These are phyloP conservation scores for Podosphaera xanthii DNA, from an alignment of 2,329 filamentous ascomycete genomes.

Conservation along the genomic window DNA sequence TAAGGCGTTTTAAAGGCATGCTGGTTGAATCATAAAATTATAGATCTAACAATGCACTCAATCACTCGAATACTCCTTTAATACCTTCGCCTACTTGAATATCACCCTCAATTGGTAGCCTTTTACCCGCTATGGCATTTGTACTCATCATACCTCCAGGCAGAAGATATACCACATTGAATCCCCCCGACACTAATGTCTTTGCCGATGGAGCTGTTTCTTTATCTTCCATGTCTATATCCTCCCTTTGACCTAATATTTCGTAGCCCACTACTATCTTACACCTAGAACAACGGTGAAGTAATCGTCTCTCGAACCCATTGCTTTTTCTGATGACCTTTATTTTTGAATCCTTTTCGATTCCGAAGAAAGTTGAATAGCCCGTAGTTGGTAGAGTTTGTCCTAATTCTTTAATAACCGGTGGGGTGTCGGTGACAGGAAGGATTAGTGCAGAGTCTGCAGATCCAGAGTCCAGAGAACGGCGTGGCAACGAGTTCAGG, in stretches of 20 bases:
- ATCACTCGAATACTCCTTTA: conserved; percentile 17
- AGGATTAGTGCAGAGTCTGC: conserved; percentile 34
- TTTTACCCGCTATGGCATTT: conserved; percentile 24
- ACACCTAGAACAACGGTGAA: conserved; percentile 37
- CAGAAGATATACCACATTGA: conserved; percentile 32
- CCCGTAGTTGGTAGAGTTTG: conserved; percentile 9
- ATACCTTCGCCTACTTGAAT: conserved; percentile 10
- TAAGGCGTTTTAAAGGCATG: neutral
- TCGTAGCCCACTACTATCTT: conserved; percentile 37
- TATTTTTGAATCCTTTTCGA: conserved; percentile 23
- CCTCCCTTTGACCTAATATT: conserved; percentile 15
- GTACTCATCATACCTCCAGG: conserved; percentile 35
- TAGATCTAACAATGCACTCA: neutral
- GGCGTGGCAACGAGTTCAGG: conserved; percentile 27
- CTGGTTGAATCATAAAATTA: neutral
- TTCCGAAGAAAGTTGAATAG: conserved; percentile 27
- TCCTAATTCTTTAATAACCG: conserved; percentile 2
- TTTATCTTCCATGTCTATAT: conserved; percentile 12
- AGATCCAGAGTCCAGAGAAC: conserved; percentile 15
- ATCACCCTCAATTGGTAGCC: conserved; percentile 15
- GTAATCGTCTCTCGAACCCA: conserved; percentile 43
- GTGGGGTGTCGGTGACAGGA: conserved; percentile 21
- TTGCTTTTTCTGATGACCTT: conserved; percentile 31
- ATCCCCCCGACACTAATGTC: conserved; percentile 14
- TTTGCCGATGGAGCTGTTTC: conserved; percentile 5